Evolutionary conservation across 345 rosid genomes (phyloP).

Genomic region (Boechera retrofracta): DNA sequence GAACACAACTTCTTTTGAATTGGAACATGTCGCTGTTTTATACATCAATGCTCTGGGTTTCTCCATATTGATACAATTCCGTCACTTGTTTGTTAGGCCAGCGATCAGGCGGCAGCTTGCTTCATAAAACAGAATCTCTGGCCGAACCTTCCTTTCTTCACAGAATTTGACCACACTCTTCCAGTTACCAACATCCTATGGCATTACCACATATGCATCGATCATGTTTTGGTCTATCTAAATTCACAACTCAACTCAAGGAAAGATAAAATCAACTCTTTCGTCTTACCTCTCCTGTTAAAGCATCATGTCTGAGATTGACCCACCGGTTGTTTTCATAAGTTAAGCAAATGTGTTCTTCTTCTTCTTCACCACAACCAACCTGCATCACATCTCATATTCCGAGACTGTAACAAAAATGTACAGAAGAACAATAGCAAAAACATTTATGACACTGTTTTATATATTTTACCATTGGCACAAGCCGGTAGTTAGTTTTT

Average conservation of each 20-base stretch:
- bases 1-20: background rate
- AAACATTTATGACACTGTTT: background rate
- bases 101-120: background rate
- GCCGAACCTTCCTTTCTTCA: slow-evolving; percentile 27
- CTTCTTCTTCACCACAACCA: background rate
- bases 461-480: background rate
- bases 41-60: background rate
- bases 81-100: background rate
- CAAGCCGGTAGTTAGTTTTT: slow-evolving; percentile 1
- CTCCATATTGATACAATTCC: background rate
- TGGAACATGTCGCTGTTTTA: background rate
- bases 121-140: slow-evolving; percentile 38
- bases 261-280: background rate
- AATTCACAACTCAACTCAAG: background rate
- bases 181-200: slow-evolving; percentile 38
- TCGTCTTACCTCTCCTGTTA: background rate
- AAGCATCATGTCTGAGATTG: background rate
- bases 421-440: background rate
- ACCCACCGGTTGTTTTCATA: background rate
- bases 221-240: background rate
- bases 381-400: background rate
- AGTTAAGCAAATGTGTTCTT: background rate
- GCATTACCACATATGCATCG: slow-evolving; percentile 14
- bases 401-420: background rate
- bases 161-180: slow-evolving; percentile 32